phyloP scores from a whole-genome alignment of 2,329 filamentous ascomycete species.

The Neophaeococcomyces mojaviensis region DNA sequence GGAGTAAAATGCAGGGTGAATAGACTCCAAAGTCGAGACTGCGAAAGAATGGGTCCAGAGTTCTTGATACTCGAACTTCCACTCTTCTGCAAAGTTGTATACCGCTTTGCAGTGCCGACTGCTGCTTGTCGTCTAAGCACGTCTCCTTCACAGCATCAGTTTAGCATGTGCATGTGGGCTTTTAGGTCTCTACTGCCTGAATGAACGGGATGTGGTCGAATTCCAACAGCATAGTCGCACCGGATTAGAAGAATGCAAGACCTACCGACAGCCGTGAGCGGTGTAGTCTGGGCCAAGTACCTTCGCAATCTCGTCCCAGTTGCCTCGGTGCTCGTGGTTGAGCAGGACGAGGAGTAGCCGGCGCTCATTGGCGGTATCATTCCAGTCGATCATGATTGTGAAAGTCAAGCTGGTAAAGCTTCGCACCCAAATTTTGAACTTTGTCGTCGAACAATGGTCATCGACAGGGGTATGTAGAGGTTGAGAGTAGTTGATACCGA shows the following conservation, averaged over 20 bases:
- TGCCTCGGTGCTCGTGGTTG: conserved; percentile 14
- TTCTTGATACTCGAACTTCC: too few species aligned
- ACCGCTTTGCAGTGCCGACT: too few species aligned
- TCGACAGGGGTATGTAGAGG: too few species aligned
- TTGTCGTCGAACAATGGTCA: background rate
- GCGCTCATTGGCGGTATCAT: conserved; percentile 12
- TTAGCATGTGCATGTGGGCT: too few species aligned
- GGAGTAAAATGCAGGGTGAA: background rate
- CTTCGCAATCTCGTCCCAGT: conserved; percentile 17
- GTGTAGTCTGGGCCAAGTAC: conserved; percentile 19
- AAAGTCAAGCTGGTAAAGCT: background rate
- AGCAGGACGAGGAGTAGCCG: conserved; percentile 17
- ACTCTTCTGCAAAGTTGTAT: too few species aligned
- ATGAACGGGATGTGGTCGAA: too few species aligned
- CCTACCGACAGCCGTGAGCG: conserved; percentile 21
- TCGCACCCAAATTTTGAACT: too few species aligned
- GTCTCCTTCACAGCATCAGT: too few species aligned
- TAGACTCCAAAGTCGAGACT: too few species aligned
- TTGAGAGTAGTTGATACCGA: background rate
- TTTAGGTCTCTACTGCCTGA: too few species aligned
- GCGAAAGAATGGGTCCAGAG: too few species aligned
- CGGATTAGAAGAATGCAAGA: background rate
- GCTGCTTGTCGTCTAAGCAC: too few species aligned
- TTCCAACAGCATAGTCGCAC: background rate
- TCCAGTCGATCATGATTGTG: conserved; percentile 13